These are phyloP conservation scores for Funneliformis geosporum DNA, from an alignment of 192 early-diverging fungal genomes.

Conservation along the genomic window DNA sequence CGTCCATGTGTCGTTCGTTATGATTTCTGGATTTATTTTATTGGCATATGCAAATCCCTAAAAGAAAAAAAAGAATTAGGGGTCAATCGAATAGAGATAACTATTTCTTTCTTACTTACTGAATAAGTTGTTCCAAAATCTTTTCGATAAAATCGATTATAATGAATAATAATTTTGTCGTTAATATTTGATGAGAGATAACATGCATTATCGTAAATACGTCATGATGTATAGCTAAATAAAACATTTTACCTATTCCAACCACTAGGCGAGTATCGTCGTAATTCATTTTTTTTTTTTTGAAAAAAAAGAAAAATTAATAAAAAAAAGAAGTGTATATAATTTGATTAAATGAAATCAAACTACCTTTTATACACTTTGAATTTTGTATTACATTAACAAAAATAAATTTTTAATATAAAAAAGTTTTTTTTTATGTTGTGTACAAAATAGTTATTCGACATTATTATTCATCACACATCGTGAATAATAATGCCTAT, in stretches of 20 bases:
- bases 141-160: background rate
- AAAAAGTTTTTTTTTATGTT: too few relatives aligned
- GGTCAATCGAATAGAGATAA: background rate
- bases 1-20: slow-evolving; percentile 19
- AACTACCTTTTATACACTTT: too few relatives aligned
- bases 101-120: background rate
- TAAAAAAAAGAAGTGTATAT: too few relatives aligned
- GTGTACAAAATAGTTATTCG: too few relatives aligned
- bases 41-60: slow-evolving; percentile 19
- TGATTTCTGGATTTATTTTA: background rate
- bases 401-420: too few relatives aligned
- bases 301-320: background rate
- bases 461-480: too few relatives aligned
- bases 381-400: too few relatives aligned
- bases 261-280: background rate
- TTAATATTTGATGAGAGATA: too few relatives aligned
- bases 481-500: too few relatives aligned
- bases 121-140: slow-evolving; percentile 18
- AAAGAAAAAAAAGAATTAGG: background rate
- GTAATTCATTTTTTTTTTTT: background rate
- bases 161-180: background rate
- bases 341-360: too few relatives aligned
- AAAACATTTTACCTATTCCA: background rate
- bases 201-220: too few relatives aligned
- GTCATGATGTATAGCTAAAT: background rate